These are phyloP conservation scores for Colletotrichum acutatum DNA, from an alignment of 2,329 filamentous ascomycete genomes.

Conservation along the genomic window DNA sequence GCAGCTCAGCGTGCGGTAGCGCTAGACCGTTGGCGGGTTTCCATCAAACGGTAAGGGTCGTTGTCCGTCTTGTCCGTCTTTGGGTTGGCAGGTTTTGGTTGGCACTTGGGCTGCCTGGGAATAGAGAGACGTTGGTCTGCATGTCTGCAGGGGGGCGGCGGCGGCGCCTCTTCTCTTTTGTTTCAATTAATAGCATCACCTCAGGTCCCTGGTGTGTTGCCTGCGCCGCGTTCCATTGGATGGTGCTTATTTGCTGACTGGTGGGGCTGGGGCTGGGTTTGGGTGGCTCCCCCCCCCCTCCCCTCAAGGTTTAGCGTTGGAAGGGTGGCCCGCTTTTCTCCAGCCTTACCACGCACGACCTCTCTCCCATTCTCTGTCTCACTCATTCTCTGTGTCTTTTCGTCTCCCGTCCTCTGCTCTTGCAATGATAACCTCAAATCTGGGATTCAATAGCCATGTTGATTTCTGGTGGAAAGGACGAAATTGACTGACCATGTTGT, in stretches of 20 bases:
- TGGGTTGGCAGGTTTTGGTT: background rate
- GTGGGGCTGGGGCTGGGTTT: slow-evolving; percentile 9
- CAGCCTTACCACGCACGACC: slow-evolving; percentile 25
- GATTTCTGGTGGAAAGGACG: too few species aligned
- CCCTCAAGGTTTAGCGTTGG: background rate
- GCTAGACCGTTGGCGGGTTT: slow-evolving; percentile 20
- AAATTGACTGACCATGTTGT: too few species aligned
- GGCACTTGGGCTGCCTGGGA: too few species aligned
- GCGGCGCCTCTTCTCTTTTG: background rate
- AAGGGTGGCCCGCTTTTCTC: slow-evolving; percentile 2
- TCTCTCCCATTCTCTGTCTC: background rate
- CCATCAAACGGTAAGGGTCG: slow-evolving; percentile 1
- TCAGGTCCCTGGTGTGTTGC: background rate
- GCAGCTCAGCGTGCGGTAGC: background rate
- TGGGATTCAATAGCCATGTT: too few species aligned
- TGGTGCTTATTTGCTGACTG: slow-evolving; percentile 21
- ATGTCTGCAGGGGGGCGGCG: slow-evolving; percentile 19
- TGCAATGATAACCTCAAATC: background rate
- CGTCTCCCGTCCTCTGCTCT: background rate
- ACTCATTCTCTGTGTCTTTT: background rate
- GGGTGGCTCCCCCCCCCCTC: background rate
- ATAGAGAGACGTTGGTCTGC: too few species aligned
- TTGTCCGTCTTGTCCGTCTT: background rate
- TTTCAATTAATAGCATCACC: slow-evolving; percentile 30
- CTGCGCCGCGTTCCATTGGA: slow-evolving; percentile 23